Base-by-base conservation (phyloP, 306 rosid genomes). In the Malus sieversii region DNA sequence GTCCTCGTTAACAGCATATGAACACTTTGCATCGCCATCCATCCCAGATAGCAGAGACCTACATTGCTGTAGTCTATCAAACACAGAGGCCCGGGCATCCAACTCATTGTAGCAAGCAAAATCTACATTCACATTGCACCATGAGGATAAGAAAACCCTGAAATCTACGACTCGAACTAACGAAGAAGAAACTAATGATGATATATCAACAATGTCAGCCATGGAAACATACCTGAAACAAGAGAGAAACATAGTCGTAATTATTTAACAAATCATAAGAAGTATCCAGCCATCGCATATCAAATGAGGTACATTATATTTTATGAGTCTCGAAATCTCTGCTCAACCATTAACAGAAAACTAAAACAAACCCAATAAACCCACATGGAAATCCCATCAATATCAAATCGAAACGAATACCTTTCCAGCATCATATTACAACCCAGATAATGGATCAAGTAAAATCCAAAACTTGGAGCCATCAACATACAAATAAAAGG, bases 211-310 rank as follows among this genome's bases (percentile, higher is more conserved):
- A 64, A 91, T 82, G 70, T 93, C 91, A 25, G 90, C 90, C 80
- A 93, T 88, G 75, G 98, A 93, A 78, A 88, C 79, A 79, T 90
- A 90, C 85, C 98, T 90, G 91, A 68, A 81, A 79, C 64, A 75
- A 70, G 42, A 55, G 69, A 78, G 33, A 35, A 10, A 14, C 6
- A 3, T 71, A 51, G 55, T 15, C 18, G 45, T 51, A 15, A 51
- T 16, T 51, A 51, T 51, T 51, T 15, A 51, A 51, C 55, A 5
- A 51, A 51, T 51, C 55, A 51, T 4, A 14, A 48, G 20, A 48
- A 48, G 20, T 18, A 14, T 48, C 5, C 20, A 51, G 20, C 6
- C 55, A 15, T 16, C 42, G 23, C 13, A 29, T 32, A 70, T 71
- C 44, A 14, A 15, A 23, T 19, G 22, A 14, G 10, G 10, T 42